phyloP scores from a whole-genome alignment of 2,329 filamentous ascomycete genomes.

The Albophoma yamanashiensis region DNA sequence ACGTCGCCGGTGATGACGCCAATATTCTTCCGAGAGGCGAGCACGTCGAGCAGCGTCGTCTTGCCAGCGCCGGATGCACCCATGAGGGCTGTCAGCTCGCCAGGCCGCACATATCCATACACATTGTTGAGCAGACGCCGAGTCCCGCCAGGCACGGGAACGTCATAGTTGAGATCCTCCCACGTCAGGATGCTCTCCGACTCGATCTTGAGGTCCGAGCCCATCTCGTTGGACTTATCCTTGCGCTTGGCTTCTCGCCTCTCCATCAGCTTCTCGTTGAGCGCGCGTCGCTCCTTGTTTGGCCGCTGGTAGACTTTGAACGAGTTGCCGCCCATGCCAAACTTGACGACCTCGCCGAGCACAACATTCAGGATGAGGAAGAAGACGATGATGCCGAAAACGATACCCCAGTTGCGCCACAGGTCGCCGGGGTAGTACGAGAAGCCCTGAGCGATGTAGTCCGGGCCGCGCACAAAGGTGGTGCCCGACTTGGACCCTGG shows the following conservation, averaged over 20 bases:
- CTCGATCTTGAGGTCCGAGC: conserved; percentile 41
- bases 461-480: conserved; percentile 48
- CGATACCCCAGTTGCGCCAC: conserved; percentile 79
- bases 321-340: conserved; percentile 69
- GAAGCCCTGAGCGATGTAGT: conserved; percentile 61
- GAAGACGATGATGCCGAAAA: conserved; percentile 61
- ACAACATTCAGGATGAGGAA: conserved; percentile 70
- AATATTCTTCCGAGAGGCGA: conserved; percentile 52
- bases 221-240: conserved; percentile 31
- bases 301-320: conserved; percentile 68
- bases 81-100: conserved; percentile 70
- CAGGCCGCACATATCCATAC: conserved; percentile 64
- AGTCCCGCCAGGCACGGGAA: conserved; percentile 46
- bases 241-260: conserved; percentile 47
- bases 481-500: conserved; percentile 60
- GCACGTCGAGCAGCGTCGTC: conserved; percentile 71
- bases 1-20: conserved; percentile 48
- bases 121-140: conserved; percentile 44
- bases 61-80: conserved; percentile 80
- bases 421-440: conserved; percentile 55
- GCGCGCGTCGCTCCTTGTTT: conserved; percentile 51
- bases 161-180: conserved; percentile 74
- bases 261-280: conserved; percentile 52
- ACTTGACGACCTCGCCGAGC: conserved; percentile 68
- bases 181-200: conserved; percentile 69